Evolutionary conservation across 495 filamentous ascomycete genomes (phyloP), one percentile per base, ranked within the genome.

Genomic region (Chaetomium tenue): DNA sequence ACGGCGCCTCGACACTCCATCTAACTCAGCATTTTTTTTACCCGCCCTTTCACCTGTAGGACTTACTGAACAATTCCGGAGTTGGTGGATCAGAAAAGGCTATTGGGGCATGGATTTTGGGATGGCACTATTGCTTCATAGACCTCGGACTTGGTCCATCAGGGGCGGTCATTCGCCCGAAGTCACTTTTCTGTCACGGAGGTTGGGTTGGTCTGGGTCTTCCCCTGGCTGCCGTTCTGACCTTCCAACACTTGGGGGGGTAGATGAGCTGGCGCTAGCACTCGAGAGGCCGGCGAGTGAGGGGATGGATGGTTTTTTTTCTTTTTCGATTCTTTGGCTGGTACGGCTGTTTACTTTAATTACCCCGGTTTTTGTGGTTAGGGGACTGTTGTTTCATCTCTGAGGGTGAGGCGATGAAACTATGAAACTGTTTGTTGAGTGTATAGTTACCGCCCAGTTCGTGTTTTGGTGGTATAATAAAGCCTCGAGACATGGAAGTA

Each of bases 1-100:
- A 37, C 13, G 42, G 47, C 33, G 25, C 33, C 5, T 4, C 33
- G 15, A 23, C 47, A 42, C 42, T 22, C 5, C 56, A n/a, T 26
- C 48, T 62, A 62, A 44, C 50, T 54, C 50, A 62, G 60, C 23
- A 62, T 54, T 26, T 50, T 46, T 54, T 50, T 46, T 54, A 44
- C 37, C 50, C 9, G 9, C 15, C 39, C 8, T 16, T 18, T 62
- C 37, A 30, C 48, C 3, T 62, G 60, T 55, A 62, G 33, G 60
- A 54, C n/a, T 7, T 54, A 54, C 44, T 28, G 37, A 26, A 12
- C 33, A 22, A 12, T 13, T 15, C 37, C 26, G 59, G 59, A 40
- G 50, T 30, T 54, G 48, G 50, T 46, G 47, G 60, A 7, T 33
- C 16, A 16, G 60, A 55, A 55, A 61, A 46, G 23, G 58, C n/a